phyloP scores from a whole-genome alignment of 2,329 filamentous ascomycete genomes.

The Diaporthe sp. region DNA sequence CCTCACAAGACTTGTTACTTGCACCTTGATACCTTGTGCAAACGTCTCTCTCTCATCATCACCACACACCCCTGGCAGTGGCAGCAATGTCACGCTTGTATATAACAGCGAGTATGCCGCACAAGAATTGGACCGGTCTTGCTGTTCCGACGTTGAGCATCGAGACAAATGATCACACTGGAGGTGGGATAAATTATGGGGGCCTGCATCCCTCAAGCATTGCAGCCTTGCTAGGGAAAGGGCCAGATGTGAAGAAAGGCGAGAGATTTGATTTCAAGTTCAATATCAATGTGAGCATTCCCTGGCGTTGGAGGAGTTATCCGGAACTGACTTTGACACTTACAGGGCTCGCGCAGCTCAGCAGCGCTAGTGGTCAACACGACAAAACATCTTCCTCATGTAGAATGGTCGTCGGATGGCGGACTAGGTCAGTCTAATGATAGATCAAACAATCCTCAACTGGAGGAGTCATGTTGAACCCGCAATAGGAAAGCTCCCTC shows the following conservation, averaged over 20 bases:
- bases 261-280: conserved; percentile 36
- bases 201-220: conserved; percentile 34
- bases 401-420: conserved; percentile 34
- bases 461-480: neutral
- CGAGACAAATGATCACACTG: conserved; percentile 36
- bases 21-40: neutral
- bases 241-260: conserved; percentile 23
- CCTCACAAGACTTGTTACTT: neutral
- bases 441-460: neutral
- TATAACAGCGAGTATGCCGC: conserved; percentile 31
- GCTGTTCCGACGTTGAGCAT: conserved; percentile 28
- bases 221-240: conserved; percentile 31
- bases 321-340: neutral
- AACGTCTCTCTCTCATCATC: neutral
- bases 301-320: neutral
- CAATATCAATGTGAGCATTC: conserved; percentile 16
- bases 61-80: no score
- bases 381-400: conserved; percentile 32
- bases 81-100: conserved; percentile 32
- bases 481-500: conserved; percentile 22
- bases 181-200: conserved; percentile 17
- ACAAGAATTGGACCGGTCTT: conserved; percentile 32
- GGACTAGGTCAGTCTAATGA: conserved; percentile 20
- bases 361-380: conserved; percentile 28
- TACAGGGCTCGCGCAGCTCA: conserved; percentile 21